Conservation (phyloP, 306 rosid species). For the Sicyos baderoa region DNA sequence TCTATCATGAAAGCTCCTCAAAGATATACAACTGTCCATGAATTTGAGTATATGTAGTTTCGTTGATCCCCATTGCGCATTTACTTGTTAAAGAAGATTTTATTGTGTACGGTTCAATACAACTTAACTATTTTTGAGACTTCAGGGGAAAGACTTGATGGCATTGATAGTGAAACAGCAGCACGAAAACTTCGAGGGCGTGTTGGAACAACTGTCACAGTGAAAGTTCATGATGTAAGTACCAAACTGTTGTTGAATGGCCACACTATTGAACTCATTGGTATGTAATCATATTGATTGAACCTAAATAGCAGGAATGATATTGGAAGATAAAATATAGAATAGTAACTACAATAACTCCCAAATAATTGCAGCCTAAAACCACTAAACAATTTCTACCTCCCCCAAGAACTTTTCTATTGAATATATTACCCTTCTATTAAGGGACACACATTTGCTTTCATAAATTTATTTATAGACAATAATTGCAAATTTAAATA, state of each 20-base stretch:
- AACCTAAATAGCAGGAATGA: background rate
- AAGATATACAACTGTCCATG: background rate
- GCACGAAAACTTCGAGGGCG: conserved; percentile 79
- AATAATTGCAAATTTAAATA: background rate
- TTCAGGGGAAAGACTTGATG: conserved; percentile 74
- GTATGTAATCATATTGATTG: background rate
- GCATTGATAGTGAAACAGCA: conserved; percentile 72
- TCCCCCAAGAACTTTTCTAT: background rate
- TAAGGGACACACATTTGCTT: background rate
- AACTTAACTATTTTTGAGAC: conserved; percentile 20
- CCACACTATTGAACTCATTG: background rate
- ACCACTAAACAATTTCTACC: background rate
- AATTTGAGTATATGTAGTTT: background rate
- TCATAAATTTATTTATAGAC: background rate
- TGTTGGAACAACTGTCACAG: conserved; percentile 75
- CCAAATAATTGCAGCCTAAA: background rate
- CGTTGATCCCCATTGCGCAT: too few species aligned
- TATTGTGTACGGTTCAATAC: background rate
- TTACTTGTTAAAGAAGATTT: too few species aligned
- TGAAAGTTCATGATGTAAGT: conserved; percentile 52
- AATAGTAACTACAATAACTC: background rate
- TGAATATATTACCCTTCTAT: background rate
- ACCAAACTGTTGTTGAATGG: conserved; percentile 7
- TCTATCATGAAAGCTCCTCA: background rate
- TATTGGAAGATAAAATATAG: background rate